Conservation (phyloP, 345 rosid genomes). For the Syzygium oleosum region DNA sequence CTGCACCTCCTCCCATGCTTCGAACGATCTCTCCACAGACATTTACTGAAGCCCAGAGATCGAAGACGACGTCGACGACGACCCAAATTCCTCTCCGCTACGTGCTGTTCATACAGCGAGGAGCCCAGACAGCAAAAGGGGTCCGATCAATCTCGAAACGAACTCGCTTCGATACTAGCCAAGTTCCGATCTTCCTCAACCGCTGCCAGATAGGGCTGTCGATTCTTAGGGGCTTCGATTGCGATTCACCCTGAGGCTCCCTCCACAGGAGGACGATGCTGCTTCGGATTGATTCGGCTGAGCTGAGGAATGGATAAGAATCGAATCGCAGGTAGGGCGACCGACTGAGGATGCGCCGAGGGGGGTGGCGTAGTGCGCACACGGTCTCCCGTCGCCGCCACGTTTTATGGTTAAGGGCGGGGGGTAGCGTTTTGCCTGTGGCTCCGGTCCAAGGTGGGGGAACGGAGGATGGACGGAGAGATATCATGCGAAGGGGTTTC, state of each 20-base stretch:
- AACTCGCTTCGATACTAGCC: too few species aligned
- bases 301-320: background rate
- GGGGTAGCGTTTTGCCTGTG: background rate
- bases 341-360: background rate
- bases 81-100: background rate
- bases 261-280: background rate
- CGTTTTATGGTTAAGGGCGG: background rate
- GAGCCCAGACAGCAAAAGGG: background rate
- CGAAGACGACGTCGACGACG: background rate
- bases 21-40: conserved; percentile 87
- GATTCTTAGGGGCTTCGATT: background rate
- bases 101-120: background rate
- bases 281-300: background rate
- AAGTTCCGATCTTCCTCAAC: background rate
- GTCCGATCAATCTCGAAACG: too few species aligned
- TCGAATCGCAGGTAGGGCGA: background rate
- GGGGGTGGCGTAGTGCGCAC: background rate
- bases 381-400: background rate
- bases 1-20: conserved; percentile 97
- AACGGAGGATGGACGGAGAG: background rate
- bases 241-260: background rate
- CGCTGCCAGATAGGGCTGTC: background rate
- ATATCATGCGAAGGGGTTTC: background rate
- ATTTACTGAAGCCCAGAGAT: conserved; percentile 8
- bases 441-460: background rate